These are phyloP conservation scores for Berkeleyomyces rouxiae DNA, from an alignment of 2,329 filamentous ascomycete species.

Conservation along the genomic window DNA sequence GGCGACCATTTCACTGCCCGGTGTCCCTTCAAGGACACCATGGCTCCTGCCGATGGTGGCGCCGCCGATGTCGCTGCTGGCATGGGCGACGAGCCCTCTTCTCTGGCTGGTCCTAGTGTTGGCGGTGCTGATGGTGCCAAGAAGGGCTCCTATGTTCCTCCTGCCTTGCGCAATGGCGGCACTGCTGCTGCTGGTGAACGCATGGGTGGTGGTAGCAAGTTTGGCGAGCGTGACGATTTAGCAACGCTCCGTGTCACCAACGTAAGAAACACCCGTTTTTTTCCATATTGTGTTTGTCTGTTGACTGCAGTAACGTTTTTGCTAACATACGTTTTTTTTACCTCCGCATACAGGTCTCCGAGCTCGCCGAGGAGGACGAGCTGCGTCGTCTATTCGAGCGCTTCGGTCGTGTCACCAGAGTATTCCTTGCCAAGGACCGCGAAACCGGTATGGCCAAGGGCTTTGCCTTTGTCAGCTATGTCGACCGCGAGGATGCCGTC, in stretches of 20 bases:
- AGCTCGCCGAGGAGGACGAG: slow-evolving; percentile 92
- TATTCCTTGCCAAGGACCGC: slow-evolving; percentile 94
- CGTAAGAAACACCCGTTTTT: slow-evolving; percentile 38
- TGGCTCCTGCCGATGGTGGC: slow-evolving; percentile 63
- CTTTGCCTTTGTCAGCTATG: slow-evolving; percentile 97
- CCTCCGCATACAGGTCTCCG: slow-evolving; percentile 51
- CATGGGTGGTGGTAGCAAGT: slow-evolving; percentile 62
- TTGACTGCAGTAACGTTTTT: neutral
- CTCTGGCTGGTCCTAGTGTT: slow-evolving; percentile 23
- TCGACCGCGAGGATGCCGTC: slow-evolving; percentile 74
- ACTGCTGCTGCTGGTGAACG: slow-evolving; percentile 52
- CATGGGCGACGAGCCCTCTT: slow-evolving; percentile 31
- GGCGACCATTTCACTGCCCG: slow-evolving; percentile 98
- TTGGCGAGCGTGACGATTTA: slow-evolving; percentile 81
- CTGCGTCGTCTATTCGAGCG: slow-evolving; percentile 96
- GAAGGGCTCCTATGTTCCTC: slow-evolving; percentile 81
- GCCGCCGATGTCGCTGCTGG: slow-evolving; percentile 38
- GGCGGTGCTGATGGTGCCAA: slow-evolving; percentile 43
- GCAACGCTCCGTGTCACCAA: slow-evolving; percentile 96
- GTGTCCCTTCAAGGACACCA: slow-evolving; percentile 99
- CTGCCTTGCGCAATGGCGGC: slow-evolving; percentile 64
- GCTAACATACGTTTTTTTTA: neutral
- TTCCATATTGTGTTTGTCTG: neutral
- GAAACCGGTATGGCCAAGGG: slow-evolving; percentile 94
- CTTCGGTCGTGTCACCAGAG: slow-evolving; percentile 88